These are phyloP conservation scores for Alisma plantagoaquatica DNA, from an alignment of 106 monocot species.

Conservation along the genomic window DNA sequence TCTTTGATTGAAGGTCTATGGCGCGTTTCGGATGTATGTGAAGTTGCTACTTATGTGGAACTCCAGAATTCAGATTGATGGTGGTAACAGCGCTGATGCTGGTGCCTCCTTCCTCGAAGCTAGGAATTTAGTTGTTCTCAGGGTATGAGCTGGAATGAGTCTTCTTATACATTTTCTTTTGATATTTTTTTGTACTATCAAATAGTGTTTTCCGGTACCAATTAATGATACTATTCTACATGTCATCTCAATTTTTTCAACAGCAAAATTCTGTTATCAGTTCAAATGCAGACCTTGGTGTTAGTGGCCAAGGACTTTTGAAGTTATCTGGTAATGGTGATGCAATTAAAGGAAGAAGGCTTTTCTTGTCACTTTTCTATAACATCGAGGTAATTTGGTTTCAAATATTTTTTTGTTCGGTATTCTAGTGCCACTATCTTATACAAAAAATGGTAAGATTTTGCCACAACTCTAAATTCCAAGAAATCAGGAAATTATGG, in stretches of 20 bases:
- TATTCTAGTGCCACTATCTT: too few relatives aligned
- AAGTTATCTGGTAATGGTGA: conserved; percentile 77
- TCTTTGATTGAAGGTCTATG: conserved; percentile 66
- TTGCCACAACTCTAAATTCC: too few relatives aligned
- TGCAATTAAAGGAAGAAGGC: conserved; percentile 74
- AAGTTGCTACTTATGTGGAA: conserved; percentile 98
- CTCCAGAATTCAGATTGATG: conserved; percentile 82
- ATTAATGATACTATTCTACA: background rate
- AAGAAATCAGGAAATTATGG: too few relatives aligned
- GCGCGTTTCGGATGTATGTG: conserved; percentile 89
- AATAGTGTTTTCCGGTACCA: background rate
- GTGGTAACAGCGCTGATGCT: conserved; percentile 62
- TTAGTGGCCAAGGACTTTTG: conserved; percentile 88
- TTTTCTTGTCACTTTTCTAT: conserved; percentile 87
- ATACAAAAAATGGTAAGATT: too few relatives aligned
- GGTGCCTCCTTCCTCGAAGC: conserved; percentile 71
- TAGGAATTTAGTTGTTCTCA: conserved; percentile 80
- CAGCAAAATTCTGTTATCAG: conserved; percentile 87
- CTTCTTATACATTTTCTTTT: background rate
- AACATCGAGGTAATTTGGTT: conserved; percentile 29
- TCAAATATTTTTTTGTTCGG: background rate
- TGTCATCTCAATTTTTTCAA: conserved; percentile 7
- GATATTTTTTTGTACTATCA: background rate
- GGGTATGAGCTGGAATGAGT: conserved; percentile 71
- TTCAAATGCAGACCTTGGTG: conserved; percentile 76